phyloP scores from a whole-genome alignment of 2,329 filamentous ascomycete species.

The Xylariaceae sp. region DNA sequence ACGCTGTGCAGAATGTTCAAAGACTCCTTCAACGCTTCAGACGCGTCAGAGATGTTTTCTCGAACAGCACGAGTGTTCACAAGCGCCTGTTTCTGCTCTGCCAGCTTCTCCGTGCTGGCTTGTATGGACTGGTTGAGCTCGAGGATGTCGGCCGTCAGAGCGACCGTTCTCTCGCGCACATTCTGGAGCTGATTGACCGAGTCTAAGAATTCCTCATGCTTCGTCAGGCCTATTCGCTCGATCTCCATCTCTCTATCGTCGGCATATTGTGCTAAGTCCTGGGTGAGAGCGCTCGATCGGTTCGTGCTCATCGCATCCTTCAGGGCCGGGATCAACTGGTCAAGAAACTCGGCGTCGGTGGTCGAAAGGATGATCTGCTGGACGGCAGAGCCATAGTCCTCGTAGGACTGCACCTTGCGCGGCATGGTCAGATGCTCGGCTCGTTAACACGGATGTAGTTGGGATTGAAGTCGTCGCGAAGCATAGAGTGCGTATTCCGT shows the following conservation, averaged over 20 bases:
- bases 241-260: slow-evolving; percentile 86
- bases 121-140: slow-evolving; percentile 93
- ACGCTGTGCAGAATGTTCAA: slow-evolving; percentile 87
- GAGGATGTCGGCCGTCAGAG: slow-evolving; percentile 83
- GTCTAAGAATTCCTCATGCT: slow-evolving; percentile 92
- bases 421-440: slow-evolving; percentile 21
- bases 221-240: slow-evolving; percentile 87
- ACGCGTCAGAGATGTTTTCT: slow-evolving; percentile 93
- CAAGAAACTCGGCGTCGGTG: slow-evolving; percentile 88
- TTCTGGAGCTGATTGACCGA: slow-evolving; percentile 92
- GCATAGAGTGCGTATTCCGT: neutral
- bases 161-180: slow-evolving; percentile 85
- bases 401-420: slow-evolving; percentile 32
- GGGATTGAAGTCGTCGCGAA: neutral
- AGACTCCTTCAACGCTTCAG: slow-evolving; percentile 81
- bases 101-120: slow-evolving; percentile 86
- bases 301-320: slow-evolving; percentile 80
- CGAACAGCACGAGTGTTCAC: slow-evolving; percentile 89
- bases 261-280: slow-evolving; percentile 75
- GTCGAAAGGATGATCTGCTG: slow-evolving; percentile 84
- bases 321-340: slow-evolving; percentile 89
- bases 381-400: slow-evolving; percentile 34
- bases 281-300: slow-evolving; percentile 66
- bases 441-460: neutral
- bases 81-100: slow-evolving; percentile 87